Base-by-base conservation (phyloP, 176 grass and related monocot species). In the Eragrostis nindensis region DNA sequence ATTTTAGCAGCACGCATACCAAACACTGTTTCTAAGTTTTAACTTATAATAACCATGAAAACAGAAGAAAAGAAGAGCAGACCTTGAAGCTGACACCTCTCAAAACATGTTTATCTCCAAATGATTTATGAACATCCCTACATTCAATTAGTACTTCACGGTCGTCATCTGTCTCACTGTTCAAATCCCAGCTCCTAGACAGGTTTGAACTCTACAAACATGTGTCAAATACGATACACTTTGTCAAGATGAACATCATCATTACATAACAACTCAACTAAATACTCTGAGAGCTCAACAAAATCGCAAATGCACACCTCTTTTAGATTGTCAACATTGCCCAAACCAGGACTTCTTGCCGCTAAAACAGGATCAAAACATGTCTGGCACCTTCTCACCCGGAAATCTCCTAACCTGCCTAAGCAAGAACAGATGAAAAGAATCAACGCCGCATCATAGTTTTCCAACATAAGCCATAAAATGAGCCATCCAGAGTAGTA, bases 61-160 rank as follows among this genome's bases (percentile, higher is more conserved):
- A 39, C 32, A 39, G 56, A 56, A 84, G 47, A 5, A 27, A 24
- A 85, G 26, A 76, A 72, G 40, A 62, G 69, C 69, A 42, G 70
- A 99, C 96, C 90, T 99, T 99, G 76, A 99, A 99, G 73, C 84
- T 95, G 36, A 95, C 79, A 74, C 96, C 96, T 86, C 66, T 74
- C 75, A 99, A 86, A 70, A 99, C 94, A 60, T 91, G 80, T 59
- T 99, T 99, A 19, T 93, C 88, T 21, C 96, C 96, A 67, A 99
- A 95, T 47, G 88, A 95, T 80, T 99, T 99, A 29, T 93, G 92
- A 68, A 99, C 86, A 84, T 99, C 86, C 82, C 79, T 95, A 70
- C 96, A 95, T 81, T 99, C 96, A 70, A 99, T 93, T 44, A 99
- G 92, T 53, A 91, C 82, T 26, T 94, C 80, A 47, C 74, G 78